These are phyloP conservation scores for Acer yangbiense DNA, from an alignment of 345 rosid species.

Conservation along the genomic window DNA sequence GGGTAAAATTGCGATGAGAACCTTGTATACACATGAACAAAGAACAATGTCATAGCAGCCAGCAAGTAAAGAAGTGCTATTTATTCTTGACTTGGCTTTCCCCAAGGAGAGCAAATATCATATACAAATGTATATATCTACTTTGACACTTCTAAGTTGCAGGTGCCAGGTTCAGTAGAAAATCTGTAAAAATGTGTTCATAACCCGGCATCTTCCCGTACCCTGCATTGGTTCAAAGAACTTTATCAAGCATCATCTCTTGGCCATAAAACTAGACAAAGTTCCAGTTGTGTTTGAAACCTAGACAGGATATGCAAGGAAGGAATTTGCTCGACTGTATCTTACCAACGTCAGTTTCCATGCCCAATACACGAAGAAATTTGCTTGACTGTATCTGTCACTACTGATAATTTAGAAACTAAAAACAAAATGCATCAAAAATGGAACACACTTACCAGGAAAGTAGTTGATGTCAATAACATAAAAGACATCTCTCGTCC, in stretches of 20 bases:
- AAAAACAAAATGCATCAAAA: background rate
- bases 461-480: slow-evolving; percentile 96
- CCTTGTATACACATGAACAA: slow-evolving; percentile 13
- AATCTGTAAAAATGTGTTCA: slow-evolving; percentile 81
- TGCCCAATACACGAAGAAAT: background rate
- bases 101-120: slow-evolving; percentile 17
- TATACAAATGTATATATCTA: background rate
- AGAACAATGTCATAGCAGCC: slow-evolving; percentile 17
- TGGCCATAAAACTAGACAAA: no score
- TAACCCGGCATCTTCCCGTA: slow-evolving; percentile 91
- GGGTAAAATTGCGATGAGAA: background rate
- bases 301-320: no score
- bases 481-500: slow-evolving; percentile 65
- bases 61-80: slow-evolving; percentile 20
- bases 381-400: background rate
- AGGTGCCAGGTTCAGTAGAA: slow-evolving; percentile 52
- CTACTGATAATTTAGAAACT: background rate
- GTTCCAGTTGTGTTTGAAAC: no score
- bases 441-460: slow-evolving; percentile 59
- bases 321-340: no score
- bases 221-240: slow-evolving; percentile 46
- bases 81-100: slow-evolving; percentile 21
- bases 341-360: background rate
- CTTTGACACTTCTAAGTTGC: background rate
- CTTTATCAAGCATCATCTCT: background rate